Evolutionary conservation across 768 basidiomycete genomes (phyloP).

Genomic region (Lactarius sanguifluus): DNA sequence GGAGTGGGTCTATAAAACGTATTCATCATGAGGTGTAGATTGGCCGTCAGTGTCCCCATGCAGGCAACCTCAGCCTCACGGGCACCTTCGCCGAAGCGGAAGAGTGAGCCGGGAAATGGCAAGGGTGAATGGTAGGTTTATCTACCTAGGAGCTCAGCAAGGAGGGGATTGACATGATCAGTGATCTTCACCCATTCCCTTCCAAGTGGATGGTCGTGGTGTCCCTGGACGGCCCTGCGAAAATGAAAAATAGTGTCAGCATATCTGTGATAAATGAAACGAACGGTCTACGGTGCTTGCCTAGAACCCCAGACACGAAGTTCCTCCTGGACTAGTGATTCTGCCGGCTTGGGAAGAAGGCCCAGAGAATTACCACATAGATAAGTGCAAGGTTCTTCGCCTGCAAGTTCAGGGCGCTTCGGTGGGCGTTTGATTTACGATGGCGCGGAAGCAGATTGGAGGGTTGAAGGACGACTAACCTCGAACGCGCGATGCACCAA

Average conservation of each 20-base stretch:
- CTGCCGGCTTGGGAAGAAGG: conserved; percentile 70
- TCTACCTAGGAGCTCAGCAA: conserved; percentile 84
- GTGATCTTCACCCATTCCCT: conserved; percentile 83
- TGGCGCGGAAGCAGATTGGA: conserved; percentile 18
- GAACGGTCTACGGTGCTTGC: conserved; percentile 39
- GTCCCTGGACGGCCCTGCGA: conserved; percentile 78
- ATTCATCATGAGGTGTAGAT: conserved; percentile 93
- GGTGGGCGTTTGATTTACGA: conserved; percentile 11
- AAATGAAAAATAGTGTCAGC: conserved; percentile 20
- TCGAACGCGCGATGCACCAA: conserved; percentile 41
- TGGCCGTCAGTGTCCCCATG: conserved; percentile 93
- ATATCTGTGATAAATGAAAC: conserved; percentile 28
- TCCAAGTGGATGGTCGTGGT: conserved; percentile 83
- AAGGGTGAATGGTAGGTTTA: conserved; percentile 17
- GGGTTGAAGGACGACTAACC: conserved; percentile 14
- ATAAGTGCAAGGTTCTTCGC: conserved; percentile 67
- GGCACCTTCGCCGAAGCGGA: conserved; percentile 58
- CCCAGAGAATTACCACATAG: conserved; percentile 97
- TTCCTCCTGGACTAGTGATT: conserved; percentile 75
- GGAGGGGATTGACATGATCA: conserved; percentile 64
- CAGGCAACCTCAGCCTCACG: conserved; percentile 88
- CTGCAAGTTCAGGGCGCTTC: conserved; percentile 31
- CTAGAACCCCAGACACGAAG: conserved; percentile 77
- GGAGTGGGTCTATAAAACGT: conserved; percentile 90
- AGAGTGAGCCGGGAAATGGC: conserved; percentile 19